Evolutionary conservation across 2,329 filamentous ascomycete species (phyloP), one percentile per base, ranked within the genome.

Genomic region (Dissoconium aciculare): DNA sequence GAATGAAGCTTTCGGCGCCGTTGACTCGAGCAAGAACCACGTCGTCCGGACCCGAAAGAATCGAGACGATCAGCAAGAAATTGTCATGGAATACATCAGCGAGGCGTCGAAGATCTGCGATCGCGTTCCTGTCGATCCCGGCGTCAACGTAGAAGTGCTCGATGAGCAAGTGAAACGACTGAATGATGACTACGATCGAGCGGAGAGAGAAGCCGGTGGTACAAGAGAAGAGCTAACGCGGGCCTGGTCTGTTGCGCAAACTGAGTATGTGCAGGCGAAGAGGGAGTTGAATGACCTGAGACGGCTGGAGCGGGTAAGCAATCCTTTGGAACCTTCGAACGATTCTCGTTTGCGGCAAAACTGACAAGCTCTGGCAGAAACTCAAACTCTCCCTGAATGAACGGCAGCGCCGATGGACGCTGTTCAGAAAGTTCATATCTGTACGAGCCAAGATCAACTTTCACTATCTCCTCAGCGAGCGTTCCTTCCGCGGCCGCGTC

Each of bases 371-470:
- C 13, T 5, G 12, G 31, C 36, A 71, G 61, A 54, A 57, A 28
- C 57, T 74, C 26, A 67, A 66, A 43, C 47, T 63, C 17, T 72
- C 83, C 1, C 69, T 93, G 24, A 57, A 61, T 6, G 62, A 77
- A 34, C 80, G 89, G 11, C 67, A 80, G 34, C 60, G 66, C 15
- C 74, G 83, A 44, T 98, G 84, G 79, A 66, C 71, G 34, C 64
- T 69, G 30, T 95, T 98, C 56, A 78, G 87, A 46, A 69, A 74
- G 15, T 71, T 75, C 43, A 94, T 98, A 46, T 87, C 84, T 21
- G 72, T 78, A n/a, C 73, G 79, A 33, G 81, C 89, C 27, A 76
- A 83, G 29, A 76, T 78, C 31, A 82, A 81, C 38, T 98, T 98
- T 56, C 77, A 71, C 31, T 91, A 89, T 49, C 68, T 95, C 10